phyloP scores from a whole-genome alignment of 2,329 filamentous ascomycete genomes.

The Aureobasidium namibiae region DNA sequence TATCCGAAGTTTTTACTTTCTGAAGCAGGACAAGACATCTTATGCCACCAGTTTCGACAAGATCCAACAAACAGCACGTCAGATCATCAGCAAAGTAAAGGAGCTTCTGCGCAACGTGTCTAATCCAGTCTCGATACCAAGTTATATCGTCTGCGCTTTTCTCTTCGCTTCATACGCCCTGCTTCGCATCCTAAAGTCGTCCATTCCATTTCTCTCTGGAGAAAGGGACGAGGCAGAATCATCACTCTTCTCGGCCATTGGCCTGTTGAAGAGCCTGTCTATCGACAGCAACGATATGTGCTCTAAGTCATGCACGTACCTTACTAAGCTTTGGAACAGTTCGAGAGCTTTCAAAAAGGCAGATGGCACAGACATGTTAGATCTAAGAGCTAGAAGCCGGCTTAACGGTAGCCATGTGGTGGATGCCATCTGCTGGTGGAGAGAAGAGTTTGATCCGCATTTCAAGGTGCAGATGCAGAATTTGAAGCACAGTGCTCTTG shows the following conservation, averaged over 20 bases:
- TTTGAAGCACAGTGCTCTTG: neutral
- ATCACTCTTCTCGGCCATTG: neutral
- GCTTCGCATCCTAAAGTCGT: neutral
- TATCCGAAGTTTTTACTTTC: constrained; percentile 1
- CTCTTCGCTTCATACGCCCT: neutral
- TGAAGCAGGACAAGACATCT: neutral
- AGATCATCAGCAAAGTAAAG: neutral
- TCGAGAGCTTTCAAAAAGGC: neutral
- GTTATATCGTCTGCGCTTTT: neutral
- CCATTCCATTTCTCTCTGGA: neutral
- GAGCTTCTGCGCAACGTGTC: neutral
- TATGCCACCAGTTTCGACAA: neutral
- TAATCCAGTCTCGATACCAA: neutral
- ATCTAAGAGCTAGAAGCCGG: neutral
- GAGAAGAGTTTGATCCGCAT: neutral
- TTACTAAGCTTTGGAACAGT: neutral
- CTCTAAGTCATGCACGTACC: neutral
- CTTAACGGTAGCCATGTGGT: neutral
- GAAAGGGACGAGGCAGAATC: neutral
- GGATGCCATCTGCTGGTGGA: neutral
- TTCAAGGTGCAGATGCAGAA: neutral
- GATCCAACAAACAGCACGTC: neutral
- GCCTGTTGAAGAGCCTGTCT: neutral
- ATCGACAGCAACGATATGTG: neutral
- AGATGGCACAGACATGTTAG: neutral